Evolutionary conservation across 2,329 filamentous ascomycete genomes (phyloP).

Genomic region (Arthrobotrys megalospora): DNA sequence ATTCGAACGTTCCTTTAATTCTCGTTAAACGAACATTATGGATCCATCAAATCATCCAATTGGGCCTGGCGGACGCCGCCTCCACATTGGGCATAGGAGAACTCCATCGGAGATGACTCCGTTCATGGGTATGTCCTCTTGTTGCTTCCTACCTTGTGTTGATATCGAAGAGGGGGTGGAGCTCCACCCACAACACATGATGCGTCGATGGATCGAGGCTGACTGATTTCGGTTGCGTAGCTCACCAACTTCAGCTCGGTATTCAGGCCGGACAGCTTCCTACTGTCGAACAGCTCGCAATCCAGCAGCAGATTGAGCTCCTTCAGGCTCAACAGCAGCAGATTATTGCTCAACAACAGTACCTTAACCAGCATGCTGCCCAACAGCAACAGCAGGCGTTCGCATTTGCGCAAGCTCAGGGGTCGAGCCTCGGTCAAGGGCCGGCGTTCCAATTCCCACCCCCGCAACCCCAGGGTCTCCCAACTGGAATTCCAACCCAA

Average conservation of each 20-base stretch:
- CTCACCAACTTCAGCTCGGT: conserved; percentile 57
- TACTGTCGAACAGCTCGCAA: conserved; percentile 94
- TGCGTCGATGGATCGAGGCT: conserved; percentile 18
- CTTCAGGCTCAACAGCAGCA: conserved; percentile 98
- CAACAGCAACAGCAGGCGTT: conserved; percentile 81
- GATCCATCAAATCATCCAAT: conserved; percentile 70
- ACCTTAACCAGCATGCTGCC: conserved; percentile 92
- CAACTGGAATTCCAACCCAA: conserved; percentile 83
- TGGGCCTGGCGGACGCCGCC: conserved; percentile 86
- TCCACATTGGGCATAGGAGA: conserved; percentile 97
- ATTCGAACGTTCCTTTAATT: conserved; percentile 62
- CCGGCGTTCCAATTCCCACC: conserved; percentile 90
- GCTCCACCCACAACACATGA: conserved; percentile 37
- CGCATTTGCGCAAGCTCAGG: conserved; percentile 81
- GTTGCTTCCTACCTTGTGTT: conserved; percentile 61
- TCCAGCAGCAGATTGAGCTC: conserved; percentile 97
- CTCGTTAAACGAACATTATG: conserved; percentile 66
- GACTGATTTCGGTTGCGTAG: conserved; percentile 38
- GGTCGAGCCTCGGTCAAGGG: conserved; percentile 78
- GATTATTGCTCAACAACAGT: conserved; percentile 96
- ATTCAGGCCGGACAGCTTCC: conserved; percentile 65
- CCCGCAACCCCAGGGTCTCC: conserved; percentile 72
- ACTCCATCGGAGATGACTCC: conserved; percentile 98
- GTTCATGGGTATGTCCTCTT: conserved; percentile 88
- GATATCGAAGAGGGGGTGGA: conserved; percentile 29